Percentiles rank a stretch among this genome's conserved stretches.
Conservation (phyloP, 176 grass and related monocot genomes). For the Calamus simplicifolius region DNA sequence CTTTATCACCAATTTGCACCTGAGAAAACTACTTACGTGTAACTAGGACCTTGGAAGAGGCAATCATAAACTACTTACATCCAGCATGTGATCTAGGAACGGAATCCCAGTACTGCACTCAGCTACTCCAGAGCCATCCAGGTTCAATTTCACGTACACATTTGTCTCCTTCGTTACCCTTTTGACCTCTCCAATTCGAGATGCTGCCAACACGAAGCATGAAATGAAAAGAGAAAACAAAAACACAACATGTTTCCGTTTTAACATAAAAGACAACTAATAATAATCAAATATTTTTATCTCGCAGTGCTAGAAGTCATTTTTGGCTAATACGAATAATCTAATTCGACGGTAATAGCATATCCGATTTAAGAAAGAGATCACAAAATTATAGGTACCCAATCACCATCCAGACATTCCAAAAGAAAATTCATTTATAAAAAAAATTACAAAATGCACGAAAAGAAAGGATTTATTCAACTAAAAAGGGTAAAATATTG, state of each 20-base stretch:
- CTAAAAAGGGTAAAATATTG: no score
- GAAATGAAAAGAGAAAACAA: not conserved
- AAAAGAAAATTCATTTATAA: no score
- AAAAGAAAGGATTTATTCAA: no score
- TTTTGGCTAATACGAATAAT: no score
- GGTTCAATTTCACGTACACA: constrained; percentile 79
- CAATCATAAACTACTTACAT: constrained; percentile 35
- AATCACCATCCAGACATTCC: no score
- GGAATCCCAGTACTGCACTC: constrained; percentile 72
- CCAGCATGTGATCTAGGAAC: constrained; percentile 95
- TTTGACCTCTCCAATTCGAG: constrained; percentile 62
- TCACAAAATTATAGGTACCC: no score
- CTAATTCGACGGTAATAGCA: no score
- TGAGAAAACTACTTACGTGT: no score
- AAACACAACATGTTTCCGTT: not conserved
- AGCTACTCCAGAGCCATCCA: constrained; percentile 72
- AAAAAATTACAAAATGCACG: no score
- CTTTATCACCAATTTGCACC: not conserved
- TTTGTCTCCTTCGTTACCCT: constrained; percentile 82
- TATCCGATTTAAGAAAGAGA: no score
- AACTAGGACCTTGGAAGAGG: no score
- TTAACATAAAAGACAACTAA: not conserved
- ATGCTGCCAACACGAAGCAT: constrained; percentile 15
- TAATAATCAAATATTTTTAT: not conserved
- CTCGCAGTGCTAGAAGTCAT: no score